A percentile compares a stretch with the other conserved stretches of the same genome.
These are phyloP conservation scores for Tagetes patula DNA, from an alignment of 129 eudicot species.

Conservation along the genomic window DNA sequence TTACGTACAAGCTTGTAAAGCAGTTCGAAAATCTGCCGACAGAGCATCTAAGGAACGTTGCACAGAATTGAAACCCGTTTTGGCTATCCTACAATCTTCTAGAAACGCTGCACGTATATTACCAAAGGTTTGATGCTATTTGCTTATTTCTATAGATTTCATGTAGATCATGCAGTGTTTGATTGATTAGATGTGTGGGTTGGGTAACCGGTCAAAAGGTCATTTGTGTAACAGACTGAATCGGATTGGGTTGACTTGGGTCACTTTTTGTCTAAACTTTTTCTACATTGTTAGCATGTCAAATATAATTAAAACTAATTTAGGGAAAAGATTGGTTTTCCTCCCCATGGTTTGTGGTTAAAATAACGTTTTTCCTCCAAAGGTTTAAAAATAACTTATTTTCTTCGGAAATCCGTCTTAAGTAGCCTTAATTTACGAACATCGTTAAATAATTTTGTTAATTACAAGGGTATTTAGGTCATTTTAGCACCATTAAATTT, in stretches of 20 bases:
- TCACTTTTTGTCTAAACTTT: background rate
- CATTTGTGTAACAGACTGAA: background rate
- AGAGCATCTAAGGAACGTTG: slow-evolving; percentile 66
- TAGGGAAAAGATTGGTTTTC: too few relatives aligned
- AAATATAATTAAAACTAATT: background rate
- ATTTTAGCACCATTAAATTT: too few relatives aligned
- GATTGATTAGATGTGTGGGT: background rate
- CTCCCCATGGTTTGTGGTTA: too few relatives aligned
- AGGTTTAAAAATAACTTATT: too few relatives aligned
- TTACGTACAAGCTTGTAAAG: slow-evolving; percentile 82
- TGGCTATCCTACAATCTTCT: slow-evolving; percentile 72
- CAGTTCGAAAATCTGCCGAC: slow-evolving; percentile 87
- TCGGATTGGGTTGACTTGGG: background rate
- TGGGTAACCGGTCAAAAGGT: background rate
- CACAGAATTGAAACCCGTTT: slow-evolving; percentile 77
- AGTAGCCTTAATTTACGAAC: too few relatives aligned
- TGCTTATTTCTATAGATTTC: background rate
- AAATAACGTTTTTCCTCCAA: too few relatives aligned
- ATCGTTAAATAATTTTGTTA: too few relatives aligned
- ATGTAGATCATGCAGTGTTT: background rate
- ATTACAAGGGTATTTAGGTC: too few relatives aligned
- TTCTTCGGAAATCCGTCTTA: too few relatives aligned
- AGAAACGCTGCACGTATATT: slow-evolving; percentile 65
- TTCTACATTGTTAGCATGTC: background rate
- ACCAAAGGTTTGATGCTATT: slow-evolving; percentile 56